A percentile compares a stretch with the other conserved stretches of the same genome.
These are phyloP conservation scores for Haplosporangium sp. DNA, from an alignment of 371 early-diverging fungal species.

Conservation along the genomic window DNA sequence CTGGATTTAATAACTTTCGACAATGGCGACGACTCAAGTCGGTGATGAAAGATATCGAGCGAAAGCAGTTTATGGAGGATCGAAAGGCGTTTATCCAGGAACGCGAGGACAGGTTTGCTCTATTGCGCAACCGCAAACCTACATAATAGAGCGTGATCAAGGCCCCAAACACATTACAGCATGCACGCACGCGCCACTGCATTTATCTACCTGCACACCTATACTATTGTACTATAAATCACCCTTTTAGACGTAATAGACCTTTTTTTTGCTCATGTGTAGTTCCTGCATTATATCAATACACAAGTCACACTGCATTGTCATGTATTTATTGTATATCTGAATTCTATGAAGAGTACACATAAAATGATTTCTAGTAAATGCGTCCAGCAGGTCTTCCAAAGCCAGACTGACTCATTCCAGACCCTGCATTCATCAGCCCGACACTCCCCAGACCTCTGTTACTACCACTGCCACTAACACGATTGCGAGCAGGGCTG, in stretches of 20 bases:
- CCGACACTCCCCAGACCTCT: constrained; percentile 24
- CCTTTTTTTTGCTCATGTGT: background rate
- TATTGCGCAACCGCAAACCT: constrained; percentile 32
- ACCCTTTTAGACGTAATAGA: background rate
- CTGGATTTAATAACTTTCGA: constrained; percentile 20
- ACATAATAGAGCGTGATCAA: background rate
- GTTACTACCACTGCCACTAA: constrained; percentile 6
- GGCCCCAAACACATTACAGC: background rate
- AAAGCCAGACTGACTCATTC: constrained; percentile 15
- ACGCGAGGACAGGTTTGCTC: constrained; percentile 24
- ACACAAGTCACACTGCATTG: background rate
- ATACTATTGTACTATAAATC: background rate
- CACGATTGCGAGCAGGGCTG: constrained; percentile 44
- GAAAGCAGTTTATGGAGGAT: constrained; percentile 34
- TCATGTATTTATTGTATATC: background rate
- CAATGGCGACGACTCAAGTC: constrained; percentile 47
- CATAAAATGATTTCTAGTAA: background rate
- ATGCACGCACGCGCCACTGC: background rate
- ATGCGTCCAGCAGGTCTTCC: constrained; percentile 9
- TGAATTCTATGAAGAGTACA: background rate
- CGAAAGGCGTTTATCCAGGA: constrained; percentile 14
- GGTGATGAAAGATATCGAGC: constrained; percentile 49
- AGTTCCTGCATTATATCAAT: background rate
- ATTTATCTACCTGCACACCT: too few relatives aligned
- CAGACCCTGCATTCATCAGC: constrained; percentile 27